Conservation (phyloP, 805 yeast species). For the Lachancea mirantina region DNA sequence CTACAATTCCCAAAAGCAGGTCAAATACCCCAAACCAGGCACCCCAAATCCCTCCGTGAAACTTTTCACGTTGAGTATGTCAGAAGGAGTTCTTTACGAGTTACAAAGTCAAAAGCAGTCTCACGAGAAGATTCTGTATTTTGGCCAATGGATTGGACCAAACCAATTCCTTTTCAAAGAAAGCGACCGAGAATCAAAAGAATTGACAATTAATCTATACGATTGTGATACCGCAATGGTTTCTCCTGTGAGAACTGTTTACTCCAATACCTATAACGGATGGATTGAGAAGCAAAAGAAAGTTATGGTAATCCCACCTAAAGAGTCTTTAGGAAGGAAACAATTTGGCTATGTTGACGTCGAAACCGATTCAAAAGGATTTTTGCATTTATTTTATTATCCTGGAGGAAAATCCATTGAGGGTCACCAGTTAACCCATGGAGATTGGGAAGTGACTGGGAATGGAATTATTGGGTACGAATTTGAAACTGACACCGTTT, state of each 20-base stretch:
- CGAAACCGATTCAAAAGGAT: conserved; percentile 44
- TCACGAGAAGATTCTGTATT: conserved; percentile 43
- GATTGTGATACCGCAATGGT: conserved; percentile 30
- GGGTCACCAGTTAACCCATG: conserved; percentile 39
- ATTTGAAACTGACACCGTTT: conserved; percentile 39
- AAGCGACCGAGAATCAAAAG: conserved; percentile 55
- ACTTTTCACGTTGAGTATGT: conserved; percentile 38
- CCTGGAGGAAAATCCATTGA: conserved; percentile 35
- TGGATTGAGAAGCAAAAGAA: conserved; percentile 53
- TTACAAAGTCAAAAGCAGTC: conserved; percentile 20
- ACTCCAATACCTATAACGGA: conserved; percentile 41
- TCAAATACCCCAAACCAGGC: conserved; percentile 75
- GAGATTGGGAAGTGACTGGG: conserved; percentile 47
- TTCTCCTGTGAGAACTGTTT: conserved; percentile 36
- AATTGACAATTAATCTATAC: conserved; percentile 43
- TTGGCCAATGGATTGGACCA: conserved; percentile 50
- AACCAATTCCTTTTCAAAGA: conserved; percentile 48
- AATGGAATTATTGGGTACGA: conserved; percentile 43
- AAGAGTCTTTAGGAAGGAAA: conserved; percentile 21
- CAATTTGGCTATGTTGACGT: conserved; percentile 57
- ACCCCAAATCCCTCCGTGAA: conserved; percentile 49
- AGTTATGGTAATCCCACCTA: conserved; percentile 35
- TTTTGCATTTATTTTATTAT: conserved; percentile 58
- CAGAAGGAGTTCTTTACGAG: conserved; percentile 16
- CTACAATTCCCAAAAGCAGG: conserved; percentile 41